Conservation (phyloP, 2,329 filamentous ascomycete genomes). For the Teratosphaeria destructans region DNA sequence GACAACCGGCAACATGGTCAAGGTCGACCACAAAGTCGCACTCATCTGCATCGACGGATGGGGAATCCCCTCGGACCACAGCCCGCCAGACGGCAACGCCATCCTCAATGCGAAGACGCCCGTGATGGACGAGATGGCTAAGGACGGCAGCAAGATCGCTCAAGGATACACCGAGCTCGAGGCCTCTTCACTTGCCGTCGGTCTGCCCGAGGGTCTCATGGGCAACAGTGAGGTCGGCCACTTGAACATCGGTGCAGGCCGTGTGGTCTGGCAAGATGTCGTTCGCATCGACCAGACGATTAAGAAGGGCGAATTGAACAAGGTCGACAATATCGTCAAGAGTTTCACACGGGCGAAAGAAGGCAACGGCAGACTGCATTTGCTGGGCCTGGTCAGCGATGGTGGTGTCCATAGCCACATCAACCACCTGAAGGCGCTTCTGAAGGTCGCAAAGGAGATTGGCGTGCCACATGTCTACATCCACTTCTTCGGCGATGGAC, state of each 20-base stretch:
- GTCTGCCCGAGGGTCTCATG: constrained; percentile 93
- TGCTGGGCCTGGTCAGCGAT: constrained; percentile 85
- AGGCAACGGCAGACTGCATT: constrained; percentile 83
- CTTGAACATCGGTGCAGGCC: constrained; percentile 93
- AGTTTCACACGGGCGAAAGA: constrained; percentile 71
- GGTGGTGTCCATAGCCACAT: constrained; percentile 96
- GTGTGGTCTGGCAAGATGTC: constrained; percentile 88
- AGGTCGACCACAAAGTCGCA: constrained; percentile 59
- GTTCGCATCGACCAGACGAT: constrained; percentile 91
- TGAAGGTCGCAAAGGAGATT: constrained; percentile 82
- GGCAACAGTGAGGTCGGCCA: constrained; percentile 98
- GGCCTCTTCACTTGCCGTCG: constrained; percentile 89
- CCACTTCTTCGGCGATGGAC: constrained; percentile 97
- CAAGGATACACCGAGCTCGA: constrained; percentile 89
- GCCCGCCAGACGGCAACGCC: constrained; percentile 82
- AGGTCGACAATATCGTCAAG: constrained; percentile 66
- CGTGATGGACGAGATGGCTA: constrained; percentile 78
- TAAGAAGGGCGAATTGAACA: constrained; percentile 70
- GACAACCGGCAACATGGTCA: constrained; percentile 41
- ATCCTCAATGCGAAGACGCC: constrained; percentile 90
- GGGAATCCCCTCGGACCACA: constrained; percentile 74
- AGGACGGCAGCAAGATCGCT: constrained; percentile 55
- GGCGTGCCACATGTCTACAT: constrained; percentile 87
- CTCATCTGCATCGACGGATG: constrained; percentile 98
- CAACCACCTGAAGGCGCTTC: constrained; percentile 76